These are phyloP conservation scores for Phytophthora idaei DNA, from an alignment of 352 stramenopile genomes.

Conservation along the genomic window DNA sequence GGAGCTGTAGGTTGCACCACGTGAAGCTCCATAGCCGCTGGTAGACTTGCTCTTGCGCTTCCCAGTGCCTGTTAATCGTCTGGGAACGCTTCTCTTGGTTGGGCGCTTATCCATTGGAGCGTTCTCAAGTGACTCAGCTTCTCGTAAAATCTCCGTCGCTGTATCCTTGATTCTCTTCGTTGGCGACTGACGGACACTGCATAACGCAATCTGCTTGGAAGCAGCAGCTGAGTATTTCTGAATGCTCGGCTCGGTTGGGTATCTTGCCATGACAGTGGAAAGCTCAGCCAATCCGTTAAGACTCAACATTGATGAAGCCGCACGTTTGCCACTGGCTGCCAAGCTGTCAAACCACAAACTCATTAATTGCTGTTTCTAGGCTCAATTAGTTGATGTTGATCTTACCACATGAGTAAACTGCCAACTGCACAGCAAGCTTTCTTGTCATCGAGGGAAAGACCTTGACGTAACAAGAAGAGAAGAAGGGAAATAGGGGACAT, in stretches of 20 bases:
- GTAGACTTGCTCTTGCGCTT: conserved; percentile 39
- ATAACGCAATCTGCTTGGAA: conserved; percentile 64
- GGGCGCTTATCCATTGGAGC: conserved; percentile 32
- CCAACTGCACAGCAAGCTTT: conserved; percentile 79
- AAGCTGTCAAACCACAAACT: conserved; percentile 37
- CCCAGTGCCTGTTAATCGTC: conserved; percentile 16
- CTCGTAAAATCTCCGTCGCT: conserved; percentile 49
- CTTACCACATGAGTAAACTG: conserved; percentile 77
- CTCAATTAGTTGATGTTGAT: neutral
- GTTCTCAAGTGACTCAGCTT: conserved; percentile 42
- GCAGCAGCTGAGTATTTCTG: conserved; percentile 66
- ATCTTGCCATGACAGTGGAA: conserved; percentile 78
- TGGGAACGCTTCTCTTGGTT: conserved; percentile 11
- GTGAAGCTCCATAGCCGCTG: conserved; percentile 14
- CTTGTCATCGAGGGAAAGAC: conserved; percentile 77
- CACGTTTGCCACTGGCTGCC: conserved; percentile 55
- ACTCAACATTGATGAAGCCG: conserved; percentile 53
- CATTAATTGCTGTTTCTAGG: neutral
- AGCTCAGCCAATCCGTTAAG: conserved; percentile 73
- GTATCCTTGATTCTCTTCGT: conserved; percentile 48
- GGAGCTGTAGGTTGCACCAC: conserved; percentile 20
- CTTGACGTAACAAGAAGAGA: conserved; percentile 75
- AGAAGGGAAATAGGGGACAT: conserved; percentile 70
- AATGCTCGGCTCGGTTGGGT: conserved; percentile 67
- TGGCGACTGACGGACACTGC: conserved; percentile 47